A percentile compares a stretch with the other conserved stretches of the same genome.
Evolutionary conservation across 2,329 filamentous ascomycete genomes (phyloP).

Genomic region (Drechslerella dactyloides): DNA sequence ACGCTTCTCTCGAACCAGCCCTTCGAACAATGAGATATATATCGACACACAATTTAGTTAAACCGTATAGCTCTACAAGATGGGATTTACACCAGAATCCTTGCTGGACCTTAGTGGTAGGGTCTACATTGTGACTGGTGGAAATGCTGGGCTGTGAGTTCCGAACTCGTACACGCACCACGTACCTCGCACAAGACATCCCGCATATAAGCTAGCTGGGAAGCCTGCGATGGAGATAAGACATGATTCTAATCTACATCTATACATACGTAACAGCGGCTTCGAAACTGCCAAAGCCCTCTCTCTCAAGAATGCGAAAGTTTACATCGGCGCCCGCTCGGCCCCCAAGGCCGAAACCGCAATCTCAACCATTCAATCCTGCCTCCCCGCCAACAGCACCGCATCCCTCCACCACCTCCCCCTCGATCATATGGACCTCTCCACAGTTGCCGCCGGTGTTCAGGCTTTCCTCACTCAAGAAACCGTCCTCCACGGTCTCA

Average conservation of each 20-base stretch:
- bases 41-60: not conserved
- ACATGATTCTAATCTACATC: constrained; percentile 1
- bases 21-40: not conserved
- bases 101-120: constrained; percentile 36
- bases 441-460: constrained; percentile 39
- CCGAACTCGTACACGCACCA: not conserved
- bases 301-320: constrained; percentile 58
- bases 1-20: not conserved
- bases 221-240: too few relatives aligned
- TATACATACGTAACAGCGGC: constrained; percentile 34
- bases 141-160: constrained; percentile 51
- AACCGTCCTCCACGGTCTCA: constrained; percentile 51
- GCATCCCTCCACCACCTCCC: constrained; percentile 51
- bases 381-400: constrained; percentile 32
- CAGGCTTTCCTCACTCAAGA: constrained; percentile 51
- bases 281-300: constrained; percentile 50
- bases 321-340: constrained; percentile 61
- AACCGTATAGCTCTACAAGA: not conserved
- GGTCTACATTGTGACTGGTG: constrained; percentile 52
- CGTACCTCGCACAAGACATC: not conserved
- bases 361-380: constrained; percentile 58
- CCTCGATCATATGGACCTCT: constrained; percentile 53
- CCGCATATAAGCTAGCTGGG: too few relatives aligned
- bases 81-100: constrained; percentile 21
- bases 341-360: constrained; percentile 58